phyloP scores from a whole-genome alignment of 139 green algal species.

The Chlorella sp. region DNA sequence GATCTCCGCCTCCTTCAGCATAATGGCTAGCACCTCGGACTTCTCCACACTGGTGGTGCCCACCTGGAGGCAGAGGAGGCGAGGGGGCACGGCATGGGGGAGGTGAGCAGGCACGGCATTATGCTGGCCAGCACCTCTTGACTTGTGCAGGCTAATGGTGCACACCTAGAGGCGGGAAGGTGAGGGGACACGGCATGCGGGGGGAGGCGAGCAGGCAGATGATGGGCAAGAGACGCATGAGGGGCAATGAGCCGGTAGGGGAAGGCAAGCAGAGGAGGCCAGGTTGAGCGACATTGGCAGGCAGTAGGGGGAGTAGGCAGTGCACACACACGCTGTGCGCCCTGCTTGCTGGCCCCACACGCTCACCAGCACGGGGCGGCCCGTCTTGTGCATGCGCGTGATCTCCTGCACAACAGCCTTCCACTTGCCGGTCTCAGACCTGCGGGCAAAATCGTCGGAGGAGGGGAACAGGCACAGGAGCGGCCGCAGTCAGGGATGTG shows the following conservation, averaged over 20 bases:
- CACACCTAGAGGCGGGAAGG: conserved; percentile 61
- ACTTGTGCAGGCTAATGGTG: conserved; percentile 94
- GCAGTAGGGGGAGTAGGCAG: not conserved
- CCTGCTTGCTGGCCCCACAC: too few species aligned
- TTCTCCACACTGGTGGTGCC: conserved; percentile 95
- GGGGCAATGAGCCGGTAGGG: too few species aligned
- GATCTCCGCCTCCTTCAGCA: conserved; percentile 82
- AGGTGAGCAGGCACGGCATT: too few species aligned
- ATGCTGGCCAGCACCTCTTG: conserved; percentile 84
- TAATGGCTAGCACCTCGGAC: conserved; percentile 81
- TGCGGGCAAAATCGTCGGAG: not conserved
- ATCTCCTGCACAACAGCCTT: conserved; percentile 86
- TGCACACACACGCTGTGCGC: not conserved
- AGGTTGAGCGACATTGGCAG: too few species aligned
- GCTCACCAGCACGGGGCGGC: conserved; percentile 84
- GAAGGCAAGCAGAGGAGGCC: too few species aligned
- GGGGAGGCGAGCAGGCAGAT: too few species aligned
- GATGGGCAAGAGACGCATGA: too few species aligned
- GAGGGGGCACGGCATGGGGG: not conserved
- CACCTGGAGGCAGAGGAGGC: conserved; percentile 50
- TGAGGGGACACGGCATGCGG: not conserved
- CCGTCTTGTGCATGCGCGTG: conserved; percentile 89
- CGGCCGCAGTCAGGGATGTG: not conserved
- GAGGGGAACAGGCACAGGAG: not conserved
- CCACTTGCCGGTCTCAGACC: conserved; percentile 83